Evolutionary conservation across 2,329 filamentous ascomycete genomes (phyloP), one percentile per base, ranked within the genome.

Genomic region (Colletotrichum chlorophyti): DNA sequence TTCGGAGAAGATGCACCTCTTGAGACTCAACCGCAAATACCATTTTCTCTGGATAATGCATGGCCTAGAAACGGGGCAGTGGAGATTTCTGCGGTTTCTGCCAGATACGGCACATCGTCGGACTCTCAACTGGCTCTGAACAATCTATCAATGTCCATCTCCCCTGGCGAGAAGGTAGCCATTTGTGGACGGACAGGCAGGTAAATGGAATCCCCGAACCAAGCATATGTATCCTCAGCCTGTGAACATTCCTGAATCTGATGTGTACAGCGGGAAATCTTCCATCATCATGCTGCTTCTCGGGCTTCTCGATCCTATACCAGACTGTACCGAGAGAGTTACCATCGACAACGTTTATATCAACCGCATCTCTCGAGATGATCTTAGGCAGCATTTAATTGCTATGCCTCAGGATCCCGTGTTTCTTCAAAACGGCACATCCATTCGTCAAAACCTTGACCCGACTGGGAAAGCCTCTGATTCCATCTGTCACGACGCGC

Each of bases 321-420:
- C 23, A 11, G 34, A 37, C 10, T 21, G 34, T 12, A 5, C 15
- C 0, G 24, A 53, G 8, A 66, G 68, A 23, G 75, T 82, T 15
- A 55, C 65, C 0, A 79, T 85, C 15, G 81, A 84, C 57, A 69
- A 65, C 27, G 52, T 76, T 0, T 65, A 69, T 0, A 70, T 80
- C 2, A 32, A 68, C 17, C 58, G 58, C 1, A 70, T 85, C 6
- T 65, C 78, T 48, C 75, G 80, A 3, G 17, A 66, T 0, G 66
- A 67, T 0, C 70, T 85, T 0, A 79, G 82, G 5, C 68, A 75
- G 31, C 76, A 76, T 0, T 67, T 85, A 24, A 79, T 82, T 29
- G 77, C 79, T 4, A 69, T 85, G 0, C 80, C 83, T 0, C 83
- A 85, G 64, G 83, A 85, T 3, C 67, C 80, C 0, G 76, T 82